A percentile compares a stretch with the other conserved stretches of the same genome.
These are phyloP conservation scores for Colletotrichum tropicale DNA, from an alignment of 2,329 filamentous ascomycete species.

Conservation along the genomic window DNA sequence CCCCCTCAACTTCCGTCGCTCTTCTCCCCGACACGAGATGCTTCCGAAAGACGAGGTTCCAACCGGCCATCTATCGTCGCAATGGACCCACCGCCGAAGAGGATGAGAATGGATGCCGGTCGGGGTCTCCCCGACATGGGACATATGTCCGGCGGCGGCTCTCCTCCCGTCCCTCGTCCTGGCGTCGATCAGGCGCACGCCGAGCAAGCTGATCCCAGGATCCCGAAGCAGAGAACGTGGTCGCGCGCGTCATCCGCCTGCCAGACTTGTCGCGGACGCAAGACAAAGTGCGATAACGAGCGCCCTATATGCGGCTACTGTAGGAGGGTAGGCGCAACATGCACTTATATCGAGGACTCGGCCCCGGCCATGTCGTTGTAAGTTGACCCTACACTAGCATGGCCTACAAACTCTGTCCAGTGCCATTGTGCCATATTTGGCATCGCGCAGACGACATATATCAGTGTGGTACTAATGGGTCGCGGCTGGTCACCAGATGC, in stretches of 20 bases:
- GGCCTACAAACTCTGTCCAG: neutral
- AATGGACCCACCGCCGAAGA: constrained; percentile 19
- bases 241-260: constrained; percentile 31
- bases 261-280: constrained; percentile 38
- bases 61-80: neutral
- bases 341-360: constrained; percentile 29
- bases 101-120: constrained; percentile 18
- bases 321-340: constrained; percentile 33
- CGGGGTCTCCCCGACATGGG: constrained; percentile 18
- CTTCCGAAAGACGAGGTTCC: neutral
- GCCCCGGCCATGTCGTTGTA: constrained; percentile 11
- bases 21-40: constrained; percentile 15
- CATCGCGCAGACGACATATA: neutral
- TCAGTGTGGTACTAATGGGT: neutral
- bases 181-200: neutral
- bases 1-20: neutral
- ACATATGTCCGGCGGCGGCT: neutral
- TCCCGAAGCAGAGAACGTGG: constrained; percentile 13
- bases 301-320: constrained; percentile 41
- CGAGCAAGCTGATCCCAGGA: constrained; percentile 9
- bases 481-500: neutral
- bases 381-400: neutral
- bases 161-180: neutral
- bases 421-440: neutral
- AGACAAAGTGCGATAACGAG: constrained; percentile 42